Conservation (phyloP, 139 green algal species). For the Deuterostichococcus epilithicus region DNA sequence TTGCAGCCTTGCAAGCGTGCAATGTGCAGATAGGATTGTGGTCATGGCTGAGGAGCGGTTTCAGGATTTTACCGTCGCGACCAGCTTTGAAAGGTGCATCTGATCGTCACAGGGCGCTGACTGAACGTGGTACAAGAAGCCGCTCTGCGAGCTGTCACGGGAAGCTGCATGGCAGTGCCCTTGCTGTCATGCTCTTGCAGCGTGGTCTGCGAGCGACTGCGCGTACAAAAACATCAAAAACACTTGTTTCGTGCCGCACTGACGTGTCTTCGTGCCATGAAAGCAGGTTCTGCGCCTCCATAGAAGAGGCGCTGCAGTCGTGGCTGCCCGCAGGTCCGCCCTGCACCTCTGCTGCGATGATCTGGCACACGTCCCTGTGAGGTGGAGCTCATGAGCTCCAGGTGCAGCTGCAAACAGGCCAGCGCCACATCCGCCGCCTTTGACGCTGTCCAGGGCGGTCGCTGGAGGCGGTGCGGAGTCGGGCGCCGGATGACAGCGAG, state of each 20-base stretch:
- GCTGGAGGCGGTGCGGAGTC: background rate
- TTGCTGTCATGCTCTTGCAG: too few species aligned
- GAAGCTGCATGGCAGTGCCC: too few species aligned
- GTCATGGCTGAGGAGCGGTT: conserved; percentile 38
- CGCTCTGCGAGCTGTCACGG: too few species aligned
- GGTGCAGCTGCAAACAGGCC: conserved; percentile 1
- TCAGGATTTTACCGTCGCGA: conserved; percentile 59
- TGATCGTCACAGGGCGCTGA: conserved; percentile 4
- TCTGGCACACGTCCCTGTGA: too few species aligned
- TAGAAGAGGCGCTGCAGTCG: conserved; percentile 19
- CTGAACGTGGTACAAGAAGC: too few species aligned
- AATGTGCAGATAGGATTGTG: background rate
- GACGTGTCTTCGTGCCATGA: background rate
- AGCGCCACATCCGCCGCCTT: too few species aligned
- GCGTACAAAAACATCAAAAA: too few species aligned
- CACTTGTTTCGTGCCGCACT: too few species aligned
- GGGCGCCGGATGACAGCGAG: conserved; percentile 22
- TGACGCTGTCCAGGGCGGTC: background rate
- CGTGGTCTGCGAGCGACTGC: too few species aligned
- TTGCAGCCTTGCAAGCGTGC: background rate
- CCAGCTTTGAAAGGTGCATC: conserved; percentile 21
- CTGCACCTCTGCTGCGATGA: background rate
- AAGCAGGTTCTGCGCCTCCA: conserved; percentile 22
- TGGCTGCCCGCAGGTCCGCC: conserved; percentile 10
- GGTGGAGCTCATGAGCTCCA: too few species aligned